Evolutionary conservation across 1,284 basidiomycete genomes (phyloP), one percentile per base, ranked within the genome.

Genomic region (Acaromyces ingoldii): DNA sequence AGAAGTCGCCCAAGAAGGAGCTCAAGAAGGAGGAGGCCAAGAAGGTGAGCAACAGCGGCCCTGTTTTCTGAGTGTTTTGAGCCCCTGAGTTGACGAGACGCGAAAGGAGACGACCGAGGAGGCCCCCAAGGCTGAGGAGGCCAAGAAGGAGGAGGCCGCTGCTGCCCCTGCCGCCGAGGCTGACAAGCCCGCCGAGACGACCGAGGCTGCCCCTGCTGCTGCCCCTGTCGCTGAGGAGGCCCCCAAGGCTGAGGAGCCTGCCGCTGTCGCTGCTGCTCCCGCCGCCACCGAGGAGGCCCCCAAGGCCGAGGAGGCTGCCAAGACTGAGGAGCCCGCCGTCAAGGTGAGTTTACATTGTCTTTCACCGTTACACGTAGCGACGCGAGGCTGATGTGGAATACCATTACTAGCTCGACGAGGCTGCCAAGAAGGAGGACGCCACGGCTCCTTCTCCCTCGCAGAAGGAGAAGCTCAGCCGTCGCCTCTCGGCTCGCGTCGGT

Each of bases 391-490:
- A 17, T 11, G 39, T 17, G 15, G 13, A 13, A 33, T 22, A 89
- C 87, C 13, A 64, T 60, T 24, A 70, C 28, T 10, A 74, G 55
- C 22, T 63, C 67, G 30, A 59, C 49, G 63, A 65, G 52, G 45
- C 60, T 17, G 65, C 63, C 58, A 67, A 67, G 56, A 31, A 40
- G 26, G 53, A 55, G 28, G 53, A 55, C 24, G 55, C 43, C 29
- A 53, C 62, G 17, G 56, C 62, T 42, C 51, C 63, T 24, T 55
- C 64, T 31, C 57, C 62, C 39, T 56, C 57, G 19, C 53, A 65
- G 52, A 63, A 58, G 55, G 60, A 63, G 55, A 67, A 67, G 63
- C 52, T 67, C 31, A 60, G 58, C 21, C 65, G 65, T 52, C 65
- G 65, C 44, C 46, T 67, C 33, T 65, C 62, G 48, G 61, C 58